phyloP scores from a whole-genome alignment of 768 basidiomycete genomes.

The Pholiota molesta region DNA sequence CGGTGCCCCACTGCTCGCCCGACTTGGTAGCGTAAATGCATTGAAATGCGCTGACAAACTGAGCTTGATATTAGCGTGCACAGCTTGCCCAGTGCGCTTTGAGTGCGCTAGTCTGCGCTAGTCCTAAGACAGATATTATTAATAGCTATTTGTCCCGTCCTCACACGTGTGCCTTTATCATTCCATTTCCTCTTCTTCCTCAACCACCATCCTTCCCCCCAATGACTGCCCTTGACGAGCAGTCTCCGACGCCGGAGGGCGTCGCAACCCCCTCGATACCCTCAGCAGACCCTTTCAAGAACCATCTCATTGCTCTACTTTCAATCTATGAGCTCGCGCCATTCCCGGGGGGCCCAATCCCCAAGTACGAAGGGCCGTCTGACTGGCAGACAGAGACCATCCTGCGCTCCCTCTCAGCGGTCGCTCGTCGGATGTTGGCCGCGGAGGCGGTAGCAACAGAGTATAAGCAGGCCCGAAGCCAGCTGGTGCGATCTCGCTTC shows the following conservation, averaged over 20 bases:
- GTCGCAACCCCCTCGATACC: not conserved
- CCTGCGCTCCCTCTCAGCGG: constrained; percentile 49
- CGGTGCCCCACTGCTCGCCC: not conserved
- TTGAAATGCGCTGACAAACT: not conserved
- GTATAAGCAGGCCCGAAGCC: constrained; percentile 34
- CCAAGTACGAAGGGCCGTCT: constrained; percentile 54
- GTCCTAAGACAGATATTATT: not conserved
- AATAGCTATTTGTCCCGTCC: not conserved
- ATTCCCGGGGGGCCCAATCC: constrained; percentile 46
- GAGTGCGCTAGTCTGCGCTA: not conserved
- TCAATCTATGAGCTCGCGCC: constrained; percentile 63
- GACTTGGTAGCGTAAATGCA: not conserved
- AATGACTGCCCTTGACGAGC: constrained; percentile 10
- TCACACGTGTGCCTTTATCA: not conserved
- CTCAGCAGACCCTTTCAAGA: constrained; percentile 26
- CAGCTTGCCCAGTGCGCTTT: not conserved
- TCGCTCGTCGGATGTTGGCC: constrained; percentile 56
- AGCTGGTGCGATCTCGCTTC: constrained; percentile 10
- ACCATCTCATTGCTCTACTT: constrained; percentile 59
- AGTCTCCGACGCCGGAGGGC: not conserved
- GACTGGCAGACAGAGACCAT: constrained; percentile 65
- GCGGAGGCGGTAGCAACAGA: constrained; percentile 51
- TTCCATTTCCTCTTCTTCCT: not conserved
- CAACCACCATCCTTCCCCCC: not conserved
- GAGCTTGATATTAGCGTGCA: not conserved